These are phyloP conservation scores for Paecilomyces sp. DNA, from an alignment of 2,329 filamentous ascomycete genomes.

Conservation along the genomic window DNA sequence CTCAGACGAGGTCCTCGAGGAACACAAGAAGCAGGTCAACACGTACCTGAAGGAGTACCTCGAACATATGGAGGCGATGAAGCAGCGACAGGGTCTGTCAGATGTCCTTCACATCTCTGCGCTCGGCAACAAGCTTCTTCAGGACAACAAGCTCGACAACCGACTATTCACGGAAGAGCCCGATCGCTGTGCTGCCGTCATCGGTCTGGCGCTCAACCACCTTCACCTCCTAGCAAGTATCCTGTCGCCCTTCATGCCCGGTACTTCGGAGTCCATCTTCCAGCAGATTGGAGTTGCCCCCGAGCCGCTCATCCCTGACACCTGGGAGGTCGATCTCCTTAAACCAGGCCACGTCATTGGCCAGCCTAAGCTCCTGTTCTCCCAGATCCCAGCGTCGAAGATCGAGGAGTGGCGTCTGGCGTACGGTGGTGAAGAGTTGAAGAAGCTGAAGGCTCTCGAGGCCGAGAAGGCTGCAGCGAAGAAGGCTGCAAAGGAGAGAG, in stretches of 20 bases:
- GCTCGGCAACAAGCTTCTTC: conserved; percentile 53
- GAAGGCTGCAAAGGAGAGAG: conserved; percentile 35
- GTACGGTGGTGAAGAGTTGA: conserved; percentile 62
- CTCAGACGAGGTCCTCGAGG: conserved; percentile 32
- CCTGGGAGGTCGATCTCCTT: conserved; percentile 55
- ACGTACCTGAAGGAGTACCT: conserved; percentile 49
- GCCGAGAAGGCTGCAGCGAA: conserved; percentile 39
- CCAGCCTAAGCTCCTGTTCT: conserved; percentile 72
- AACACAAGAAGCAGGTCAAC: conserved; percentile 42
- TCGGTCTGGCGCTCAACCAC: conserved; percentile 76
- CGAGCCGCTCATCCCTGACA: conserved; percentile 53
- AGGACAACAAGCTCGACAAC: conserved; percentile 57
- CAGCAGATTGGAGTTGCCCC: conserved; percentile 61
- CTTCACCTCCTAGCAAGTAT: conserved; percentile 74
- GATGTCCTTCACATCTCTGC: conserved; percentile 52
- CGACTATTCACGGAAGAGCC: conserved; percentile 53
- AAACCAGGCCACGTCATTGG: conserved; percentile 73
- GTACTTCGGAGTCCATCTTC: conserved; percentile 67
- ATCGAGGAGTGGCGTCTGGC: conserved; percentile 73
- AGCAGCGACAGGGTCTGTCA: conserved; percentile 49
- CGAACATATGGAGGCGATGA: conserved; percentile 52
- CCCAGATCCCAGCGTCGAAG: conserved; percentile 74
- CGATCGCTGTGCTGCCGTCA: conserved; percentile 52
- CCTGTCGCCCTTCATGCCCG: conserved; percentile 77
- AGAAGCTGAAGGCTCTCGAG: conserved; percentile 61